Evolutionary conservation across 2,329 filamentous ascomycete species (phyloP).

Genomic region (Ploettnerulaceae sp.): DNA sequence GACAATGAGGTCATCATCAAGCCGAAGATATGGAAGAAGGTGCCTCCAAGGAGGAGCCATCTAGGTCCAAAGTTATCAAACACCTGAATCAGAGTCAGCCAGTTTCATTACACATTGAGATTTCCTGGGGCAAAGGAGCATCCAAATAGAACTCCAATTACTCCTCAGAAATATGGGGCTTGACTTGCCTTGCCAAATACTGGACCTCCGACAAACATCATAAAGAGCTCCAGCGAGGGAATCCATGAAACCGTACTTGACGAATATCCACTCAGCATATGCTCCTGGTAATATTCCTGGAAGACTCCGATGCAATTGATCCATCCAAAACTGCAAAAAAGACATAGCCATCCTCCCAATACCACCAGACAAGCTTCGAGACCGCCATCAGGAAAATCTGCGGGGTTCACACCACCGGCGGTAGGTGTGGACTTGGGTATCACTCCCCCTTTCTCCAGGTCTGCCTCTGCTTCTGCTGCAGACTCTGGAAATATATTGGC

Average conservation of each 20-base stretch:
- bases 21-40: constrained; percentile 53
- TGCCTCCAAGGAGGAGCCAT: constrained; percentile 47
- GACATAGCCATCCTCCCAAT: constrained; percentile 40
- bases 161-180: too few species aligned
- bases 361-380: constrained; percentile 52
- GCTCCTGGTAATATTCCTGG: constrained; percentile 52
- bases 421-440: constrained; percentile 14
- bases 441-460: constrained; percentile 54
- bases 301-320: constrained; percentile 50
- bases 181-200: constrained; percentile 60
- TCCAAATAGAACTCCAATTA: too few species aligned
- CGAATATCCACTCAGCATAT: constrained; percentile 44
- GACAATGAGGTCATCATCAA: constrained; percentile 60
- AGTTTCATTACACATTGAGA: too few species aligned
- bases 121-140: too few species aligned
- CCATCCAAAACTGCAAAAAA: constrained; percentile 49
- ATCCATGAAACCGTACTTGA: constrained; percentile 59
- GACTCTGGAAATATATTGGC: constrained; percentile 72
- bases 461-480: constrained; percentile 87
- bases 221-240: constrained; percentile 49
- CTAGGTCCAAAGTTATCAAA: constrained; percentile 59
- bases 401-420: constrained; percentile 36
- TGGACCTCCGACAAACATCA: constrained; percentile 51
- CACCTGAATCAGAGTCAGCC: too few species aligned
- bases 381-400: constrained; percentile 58